A percentile compares a stretch with the other conserved stretches of the same genome.
These are phyloP conservation scores for Misopates orontium DNA, from an alignment of 257 asterid genomes.

Conservation along the genomic window DNA sequence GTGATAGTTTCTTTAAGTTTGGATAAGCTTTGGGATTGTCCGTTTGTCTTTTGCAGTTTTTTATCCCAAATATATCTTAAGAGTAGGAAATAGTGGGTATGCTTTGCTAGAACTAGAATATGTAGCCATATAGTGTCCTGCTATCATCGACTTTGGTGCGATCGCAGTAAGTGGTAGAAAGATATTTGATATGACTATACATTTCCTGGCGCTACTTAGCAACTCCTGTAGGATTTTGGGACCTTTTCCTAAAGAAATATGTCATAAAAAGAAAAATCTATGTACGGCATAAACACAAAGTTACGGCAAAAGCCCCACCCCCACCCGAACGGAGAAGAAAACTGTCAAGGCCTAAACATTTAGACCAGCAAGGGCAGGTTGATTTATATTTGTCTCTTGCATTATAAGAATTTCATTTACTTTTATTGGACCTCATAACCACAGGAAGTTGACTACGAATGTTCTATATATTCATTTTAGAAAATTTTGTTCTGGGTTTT, in stretches of 20 bases:
- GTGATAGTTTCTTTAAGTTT: slow-evolving; percentile 3
- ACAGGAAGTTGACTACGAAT: background rate
- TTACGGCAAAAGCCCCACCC: no score
- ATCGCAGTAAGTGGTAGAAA: background rate
- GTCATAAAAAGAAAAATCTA: no score
- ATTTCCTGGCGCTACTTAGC: background rate
- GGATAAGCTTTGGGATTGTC: background rate
- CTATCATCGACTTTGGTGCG: background rate
- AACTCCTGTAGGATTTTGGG: background rate
- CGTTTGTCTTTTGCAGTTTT: slow-evolving; percentile 1
- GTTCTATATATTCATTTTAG: background rate
- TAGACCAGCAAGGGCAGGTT: background rate
- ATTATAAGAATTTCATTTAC: background rate
- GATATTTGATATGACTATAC: background rate
- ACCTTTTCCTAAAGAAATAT: no score
- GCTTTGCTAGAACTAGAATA: background rate
- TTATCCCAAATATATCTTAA: slow-evolving; percentile 16
- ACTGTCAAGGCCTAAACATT: no score
- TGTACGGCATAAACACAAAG: no score
- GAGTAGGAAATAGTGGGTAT: slow-evolving; percentile 4
- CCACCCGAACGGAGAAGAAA: no score
- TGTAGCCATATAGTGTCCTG: background rate
- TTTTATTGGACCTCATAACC: slow-evolving; percentile 1
- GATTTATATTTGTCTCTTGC: background rate
- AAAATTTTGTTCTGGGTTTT: slow-evolving; percentile 9